Percentiles rank a stretch among this genome's conserved stretches.
These are phyloP conservation scores for Trichoderma sp. DNA, from an alignment of 2,329 filamentous ascomycete genomes.

Conservation along the genomic window DNA sequence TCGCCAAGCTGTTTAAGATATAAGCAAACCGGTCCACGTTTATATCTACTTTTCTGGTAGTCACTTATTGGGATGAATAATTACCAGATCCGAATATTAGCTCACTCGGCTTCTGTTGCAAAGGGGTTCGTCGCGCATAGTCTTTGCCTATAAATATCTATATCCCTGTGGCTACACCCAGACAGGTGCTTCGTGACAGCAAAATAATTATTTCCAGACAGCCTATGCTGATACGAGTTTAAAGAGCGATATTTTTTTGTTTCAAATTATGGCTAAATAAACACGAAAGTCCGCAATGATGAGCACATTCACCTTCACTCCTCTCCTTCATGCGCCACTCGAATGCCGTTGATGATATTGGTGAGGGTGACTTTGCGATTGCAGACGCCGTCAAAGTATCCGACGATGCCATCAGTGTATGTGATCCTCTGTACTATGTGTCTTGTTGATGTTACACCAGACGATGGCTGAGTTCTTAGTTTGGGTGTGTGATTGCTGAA, in stretches of 20 bases:
- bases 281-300: background rate
- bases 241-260: background rate
- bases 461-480: background rate
- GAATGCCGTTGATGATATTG: background rate
- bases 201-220: background rate
- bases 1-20: too few species aligned
- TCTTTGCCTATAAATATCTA: too few species aligned
- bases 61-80: too few species aligned
- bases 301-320: background rate
- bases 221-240: background rate
- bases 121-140: too few species aligned
- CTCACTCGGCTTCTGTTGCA: too few species aligned
- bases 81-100: too few species aligned
- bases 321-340: background rate
- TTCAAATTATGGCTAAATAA: background rate
- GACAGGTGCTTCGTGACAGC: background rate
- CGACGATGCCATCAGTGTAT: background rate
- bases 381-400: background rate
- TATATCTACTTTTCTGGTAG: too few species aligned
- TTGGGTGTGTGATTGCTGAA: background rate
- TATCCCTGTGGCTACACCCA: background rate
- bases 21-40: too few species aligned
- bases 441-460: background rate
- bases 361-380: background rate
- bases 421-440: background rate